phyloP scores from a whole-genome alignment of 768 basidiomycete genomes.

The Scleroderma bovista region DNA sequence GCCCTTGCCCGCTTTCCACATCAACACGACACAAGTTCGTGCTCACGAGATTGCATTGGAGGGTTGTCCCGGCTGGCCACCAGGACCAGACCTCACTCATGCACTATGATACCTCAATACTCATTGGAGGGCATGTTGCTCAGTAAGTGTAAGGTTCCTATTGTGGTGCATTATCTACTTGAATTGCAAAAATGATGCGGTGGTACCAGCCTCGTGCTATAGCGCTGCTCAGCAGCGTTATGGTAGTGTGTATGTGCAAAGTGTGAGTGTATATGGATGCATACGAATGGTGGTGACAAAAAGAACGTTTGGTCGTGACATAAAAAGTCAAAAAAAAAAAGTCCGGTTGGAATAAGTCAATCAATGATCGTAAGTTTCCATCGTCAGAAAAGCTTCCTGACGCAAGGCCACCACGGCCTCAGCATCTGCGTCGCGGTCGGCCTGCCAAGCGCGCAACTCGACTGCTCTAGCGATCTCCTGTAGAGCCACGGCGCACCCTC shows the following conservation, averaged over 20 bases:
- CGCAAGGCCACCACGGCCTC: conserved; percentile 68
- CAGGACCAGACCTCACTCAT: too few relatives aligned
- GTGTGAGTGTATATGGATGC: neutral
- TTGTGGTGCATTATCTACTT: neutral
- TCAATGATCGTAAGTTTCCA: conserved; percentile 6
- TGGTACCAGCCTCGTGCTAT: neutral
- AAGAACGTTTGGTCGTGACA: neutral
- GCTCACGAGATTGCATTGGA: neutral
- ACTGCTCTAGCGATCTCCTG: conserved; percentile 59
- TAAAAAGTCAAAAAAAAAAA: too few relatives aligned
- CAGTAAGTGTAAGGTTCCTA: too few relatives aligned
- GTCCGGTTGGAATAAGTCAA: too few relatives aligned
- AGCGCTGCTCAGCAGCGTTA: neutral
- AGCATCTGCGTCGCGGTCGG: conserved; percentile 62
- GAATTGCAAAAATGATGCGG: neutral
- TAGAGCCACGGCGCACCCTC: conserved; percentile 57
- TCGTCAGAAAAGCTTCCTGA: conserved; percentile 62
- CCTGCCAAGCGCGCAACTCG: conserved; percentile 61
- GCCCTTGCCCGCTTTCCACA: neutral
- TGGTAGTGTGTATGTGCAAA: neutral
- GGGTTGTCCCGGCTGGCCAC: too few relatives aligned
- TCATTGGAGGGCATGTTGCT: too few relatives aligned
- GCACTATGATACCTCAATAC: too few relatives aligned
- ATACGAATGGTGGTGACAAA: neutral
- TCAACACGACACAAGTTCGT: too few relatives aligned